phyloP scores from a whole-genome alignment of 192 early-diverging fungal genomes.

The Umbelopsis sp. region DNA sequence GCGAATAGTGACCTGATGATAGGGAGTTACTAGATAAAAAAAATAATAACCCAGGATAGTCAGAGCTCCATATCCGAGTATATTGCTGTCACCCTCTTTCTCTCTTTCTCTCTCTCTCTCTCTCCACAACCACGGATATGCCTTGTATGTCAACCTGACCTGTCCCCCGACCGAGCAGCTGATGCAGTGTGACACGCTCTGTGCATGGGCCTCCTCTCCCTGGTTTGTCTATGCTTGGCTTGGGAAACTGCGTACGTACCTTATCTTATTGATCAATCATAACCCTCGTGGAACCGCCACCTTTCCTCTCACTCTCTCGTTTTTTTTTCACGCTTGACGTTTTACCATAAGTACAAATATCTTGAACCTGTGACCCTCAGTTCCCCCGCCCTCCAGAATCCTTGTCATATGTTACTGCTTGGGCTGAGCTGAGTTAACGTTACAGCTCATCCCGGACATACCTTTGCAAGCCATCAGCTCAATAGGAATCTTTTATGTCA shows the following conservation, averaged over 20 bases:
- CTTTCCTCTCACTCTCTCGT: background rate
- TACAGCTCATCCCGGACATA: no score
- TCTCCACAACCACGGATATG: background rate
- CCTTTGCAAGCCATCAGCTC: no score
- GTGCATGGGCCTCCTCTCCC: constrained; percentile 14
- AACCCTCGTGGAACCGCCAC: background rate
- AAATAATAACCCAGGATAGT: background rate
- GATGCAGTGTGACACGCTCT: constrained; percentile 19
- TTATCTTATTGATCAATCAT: constrained; percentile 17
- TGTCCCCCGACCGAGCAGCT: constrained; percentile 1
- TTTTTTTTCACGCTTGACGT: constrained; percentile 1
- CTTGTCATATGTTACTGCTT: background rate
- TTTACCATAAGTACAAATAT: background rate
- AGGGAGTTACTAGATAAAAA: background rate
- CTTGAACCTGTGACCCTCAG: constrained; percentile 10
- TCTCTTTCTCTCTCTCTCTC: background rate
- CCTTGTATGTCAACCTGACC: background rate
- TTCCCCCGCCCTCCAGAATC: background rate
- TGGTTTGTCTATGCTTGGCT: background rate
- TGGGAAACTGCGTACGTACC: background rate
- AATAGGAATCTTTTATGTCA: no score
- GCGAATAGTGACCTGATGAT: background rate
- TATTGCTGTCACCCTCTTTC: background rate
- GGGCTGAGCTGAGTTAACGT: no score
- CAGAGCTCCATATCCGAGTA: no score